Evolutionary conservation across 2,329 filamentous ascomycete genomes (phyloP).

Genomic region (Penicillium frequentans): DNA sequence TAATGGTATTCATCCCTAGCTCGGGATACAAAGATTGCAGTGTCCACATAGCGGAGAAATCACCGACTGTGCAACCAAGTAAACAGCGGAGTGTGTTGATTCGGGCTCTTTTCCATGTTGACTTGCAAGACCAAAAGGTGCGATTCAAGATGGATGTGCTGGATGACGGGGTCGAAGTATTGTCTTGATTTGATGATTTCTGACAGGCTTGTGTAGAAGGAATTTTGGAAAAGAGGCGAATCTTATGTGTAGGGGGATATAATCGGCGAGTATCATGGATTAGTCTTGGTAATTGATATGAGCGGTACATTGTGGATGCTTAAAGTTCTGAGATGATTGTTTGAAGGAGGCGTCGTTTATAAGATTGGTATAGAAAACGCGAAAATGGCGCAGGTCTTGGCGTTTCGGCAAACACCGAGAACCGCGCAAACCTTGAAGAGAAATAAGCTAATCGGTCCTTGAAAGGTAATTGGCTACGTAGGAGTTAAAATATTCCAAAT

Average conservation of each 20-base stretch:
- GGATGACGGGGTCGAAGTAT: not conserved
- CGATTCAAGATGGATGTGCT: not conserved
- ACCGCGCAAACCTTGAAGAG: too few relatives aligned
- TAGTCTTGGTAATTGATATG: not conserved
- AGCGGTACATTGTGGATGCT: not conserved
- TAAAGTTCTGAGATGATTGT: not conserved
- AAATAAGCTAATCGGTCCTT: too few relatives aligned
- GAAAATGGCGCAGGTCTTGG: slow-evolving; percentile 1
- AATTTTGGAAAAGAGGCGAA: not conserved
- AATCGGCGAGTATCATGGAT: not conserved
- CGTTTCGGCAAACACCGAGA: not conserved
- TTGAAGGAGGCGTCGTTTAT: not conserved
- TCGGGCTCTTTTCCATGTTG: slow-evolving; percentile 51
- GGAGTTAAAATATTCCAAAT: too few relatives aligned
- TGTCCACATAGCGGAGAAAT: slow-evolving; percentile 58
- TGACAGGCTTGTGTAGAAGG: not conserved
- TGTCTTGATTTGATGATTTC: not conserved
- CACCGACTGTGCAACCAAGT: slow-evolving; percentile 56
- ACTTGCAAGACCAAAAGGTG: slow-evolving; percentile 38
- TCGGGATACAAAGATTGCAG: slow-evolving; percentile 52
- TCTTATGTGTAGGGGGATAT: not conserved
- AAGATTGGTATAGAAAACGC: not conserved
- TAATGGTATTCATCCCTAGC: slow-evolving; percentile 50
- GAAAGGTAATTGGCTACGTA: too few relatives aligned
- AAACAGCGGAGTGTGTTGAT: slow-evolving; percentile 59